A percentile compares a stretch with the other conserved stretches of the same genome.
Conservation (phyloP, 2,329 filamentous ascomycete genomes). For the Penicillium sp. region DNA sequence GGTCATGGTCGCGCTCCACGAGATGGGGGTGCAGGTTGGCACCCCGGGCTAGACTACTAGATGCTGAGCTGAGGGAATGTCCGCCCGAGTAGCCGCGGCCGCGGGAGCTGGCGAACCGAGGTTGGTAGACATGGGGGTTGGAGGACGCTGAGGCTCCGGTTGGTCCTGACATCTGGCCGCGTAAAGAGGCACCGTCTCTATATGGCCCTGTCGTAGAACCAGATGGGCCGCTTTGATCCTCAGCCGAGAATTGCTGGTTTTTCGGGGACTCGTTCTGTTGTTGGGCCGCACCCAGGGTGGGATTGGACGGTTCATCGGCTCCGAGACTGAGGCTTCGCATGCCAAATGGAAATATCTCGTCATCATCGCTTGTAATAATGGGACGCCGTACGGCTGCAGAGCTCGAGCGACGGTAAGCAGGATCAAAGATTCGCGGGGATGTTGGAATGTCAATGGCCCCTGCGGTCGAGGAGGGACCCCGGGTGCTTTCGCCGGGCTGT, state of each 20-base stretch:
- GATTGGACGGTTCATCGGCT: conserved; percentile 39
- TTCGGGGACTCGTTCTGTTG: conserved; percentile 34
- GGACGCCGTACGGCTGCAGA: conserved; percentile 44
- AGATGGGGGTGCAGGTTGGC: conserved; percentile 33
- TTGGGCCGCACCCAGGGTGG: conserved; percentile 34
- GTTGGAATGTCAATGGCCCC: conserved; percentile 51
- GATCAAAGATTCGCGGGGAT: conserved; percentile 44
- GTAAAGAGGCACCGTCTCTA: conserved; percentile 22
- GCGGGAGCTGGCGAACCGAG: conserved; percentile 39
- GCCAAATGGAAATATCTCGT: conserved; percentile 47
- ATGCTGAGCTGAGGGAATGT: conserved; percentile 41
- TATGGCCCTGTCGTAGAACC: conserved; percentile 15
- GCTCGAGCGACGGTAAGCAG: conserved; percentile 46
- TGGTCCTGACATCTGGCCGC: conserved; percentile 26
- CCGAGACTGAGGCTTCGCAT: conserved; percentile 50
- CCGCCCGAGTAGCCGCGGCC: conserved; percentile 40
- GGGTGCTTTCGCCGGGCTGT: conserved; percentile 36
- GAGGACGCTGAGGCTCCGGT: conserved; percentile 32
- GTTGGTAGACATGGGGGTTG: conserved; percentile 37
- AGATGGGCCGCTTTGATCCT: conserved; percentile 22
- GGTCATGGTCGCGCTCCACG: conserved; percentile 38
- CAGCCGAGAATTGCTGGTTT: conserved; percentile 18
- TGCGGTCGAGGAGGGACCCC: conserved; percentile 37
- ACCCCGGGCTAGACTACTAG: conserved; percentile 42
- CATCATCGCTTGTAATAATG: conserved; percentile 41